phyloP scores from a whole-genome alignment of 345 rosid genomes.

The Arabis hirsuta region DNA sequence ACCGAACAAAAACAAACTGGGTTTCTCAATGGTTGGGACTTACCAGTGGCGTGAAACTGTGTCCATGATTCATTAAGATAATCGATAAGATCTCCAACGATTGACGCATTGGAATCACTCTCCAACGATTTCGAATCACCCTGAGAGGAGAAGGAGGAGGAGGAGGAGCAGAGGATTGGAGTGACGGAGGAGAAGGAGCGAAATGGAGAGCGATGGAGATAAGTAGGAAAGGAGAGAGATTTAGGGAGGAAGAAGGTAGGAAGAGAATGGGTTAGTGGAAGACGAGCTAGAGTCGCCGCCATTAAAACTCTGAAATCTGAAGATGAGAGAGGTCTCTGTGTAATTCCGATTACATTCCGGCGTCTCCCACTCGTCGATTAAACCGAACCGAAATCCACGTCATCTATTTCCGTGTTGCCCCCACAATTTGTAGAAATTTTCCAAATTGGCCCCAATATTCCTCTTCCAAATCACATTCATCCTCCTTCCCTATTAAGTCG shows the following conservation, averaged over 20 bases:
- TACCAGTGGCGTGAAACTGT: conserved; percentile 91
- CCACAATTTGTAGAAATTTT: too few species aligned
- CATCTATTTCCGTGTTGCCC: too few species aligned
- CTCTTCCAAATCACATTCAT: too few species aligned
- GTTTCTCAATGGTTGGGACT: background rate
- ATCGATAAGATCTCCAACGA: conserved; percentile 70
- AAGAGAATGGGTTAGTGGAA: conserved; percentile 52
- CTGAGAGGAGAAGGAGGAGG: background rate
- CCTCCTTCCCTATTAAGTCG: too few species aligned
- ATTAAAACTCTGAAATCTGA: conserved; percentile 26
- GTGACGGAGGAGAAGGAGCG: conserved; percentile 49
- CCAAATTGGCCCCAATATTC: too few species aligned
- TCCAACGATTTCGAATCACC: conserved; percentile 29
- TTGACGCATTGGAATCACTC: conserved; percentile 44
- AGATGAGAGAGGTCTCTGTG: background rate
- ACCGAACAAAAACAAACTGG: background rate
- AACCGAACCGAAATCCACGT: too few species aligned
- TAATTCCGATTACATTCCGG: background rate
- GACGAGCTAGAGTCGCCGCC: conserved; percentile 56
- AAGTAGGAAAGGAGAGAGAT: conserved; percentile 35
- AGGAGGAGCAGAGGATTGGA: conserved; percentile 43
- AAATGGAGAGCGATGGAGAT: conserved; percentile 28
- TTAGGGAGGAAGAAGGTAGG: conserved; percentile 32
- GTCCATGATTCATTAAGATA: conserved; percentile 97
- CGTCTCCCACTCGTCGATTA: too few species aligned